Evolutionary conservation across 1,284 basidiomycete genomes (phyloP), one percentile per base, ranked within the genome.

Genomic region (Phenoliferia sp.): DNA sequence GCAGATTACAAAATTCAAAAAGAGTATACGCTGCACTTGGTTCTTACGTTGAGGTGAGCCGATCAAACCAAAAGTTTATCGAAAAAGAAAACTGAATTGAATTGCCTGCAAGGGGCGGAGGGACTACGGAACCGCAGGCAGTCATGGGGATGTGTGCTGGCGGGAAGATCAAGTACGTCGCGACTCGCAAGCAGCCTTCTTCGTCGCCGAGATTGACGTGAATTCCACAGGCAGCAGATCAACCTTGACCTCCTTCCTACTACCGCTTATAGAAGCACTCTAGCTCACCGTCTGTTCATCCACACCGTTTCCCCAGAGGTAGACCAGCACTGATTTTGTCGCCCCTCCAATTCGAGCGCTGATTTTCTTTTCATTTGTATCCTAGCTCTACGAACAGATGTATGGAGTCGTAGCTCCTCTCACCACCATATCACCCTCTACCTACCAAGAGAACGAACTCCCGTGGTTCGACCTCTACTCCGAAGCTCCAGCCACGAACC

Each of bases 401-500:
- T 31, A 22, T 3, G 57, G 57, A 10, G 34, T 59, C 57, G 34
- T 59, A 15, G 12, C 57, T 35, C 34, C 57, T 1, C 15, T 31
- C 59, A 31, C 7, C n/a, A n/a, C 39, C 3, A 61, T 48, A 29
- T 1, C 1, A 3, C 39, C 59, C 3, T 22, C 26, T 28, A 61
- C 59, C 29, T 61, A 61, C 59, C 17, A 48, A 15, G 19, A 50
- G 2, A 33, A 33, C 59, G 17, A 33, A 3, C 44, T 50, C 44
- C 59, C 59, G 31, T 61, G 59, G 59, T 61, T 61, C 59, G 29
- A 48, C 44, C 44, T 61, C 59, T 61, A 61, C 59, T 33, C 39
- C 26, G 59, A 61, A 26, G 9, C 44, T 7, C 39, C 59, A 1
- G 10, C 59, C 3, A 61, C 59, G 26, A 19, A 22, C 31, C 39